These are phyloP conservation scores for Alternaria gaisen DNA, from an alignment of 2,329 filamentous ascomycete species.

Conservation along the genomic window DNA sequence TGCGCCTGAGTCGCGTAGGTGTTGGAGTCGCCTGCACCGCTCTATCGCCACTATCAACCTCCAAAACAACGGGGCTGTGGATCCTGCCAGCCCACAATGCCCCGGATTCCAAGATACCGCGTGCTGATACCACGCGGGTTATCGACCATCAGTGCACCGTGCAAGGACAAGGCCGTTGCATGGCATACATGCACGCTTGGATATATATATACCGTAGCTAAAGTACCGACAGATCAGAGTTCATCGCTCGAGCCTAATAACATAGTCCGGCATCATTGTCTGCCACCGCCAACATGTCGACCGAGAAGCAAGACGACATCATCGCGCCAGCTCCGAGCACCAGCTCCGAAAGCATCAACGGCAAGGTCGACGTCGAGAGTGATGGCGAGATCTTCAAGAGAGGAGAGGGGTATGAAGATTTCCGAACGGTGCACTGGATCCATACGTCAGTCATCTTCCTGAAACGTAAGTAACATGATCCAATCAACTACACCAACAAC, in stretches of 20 bases:
- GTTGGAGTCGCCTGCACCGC: conserved; percentile 9
- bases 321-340: conserved; percentile 35
- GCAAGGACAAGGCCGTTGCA: conserved; percentile 1
- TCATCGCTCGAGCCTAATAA: not conserved
- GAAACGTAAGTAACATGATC: conserved; percentile 48
- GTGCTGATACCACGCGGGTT: conserved; percentile 8
- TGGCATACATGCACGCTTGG: not conserved
- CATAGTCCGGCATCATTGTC: not conserved
- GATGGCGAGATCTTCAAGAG: conserved; percentile 62
- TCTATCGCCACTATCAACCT: conserved; percentile 19
- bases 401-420: conserved; percentile 59
- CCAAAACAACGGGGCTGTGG: conserved; percentile 34
- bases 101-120: conserved; percentile 36
- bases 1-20: conserved; percentile 8
- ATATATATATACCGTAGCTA: conserved; percentile 16
- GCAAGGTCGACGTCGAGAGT: conserved; percentile 39
- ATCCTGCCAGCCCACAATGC: conserved; percentile 20
- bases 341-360: conserved; percentile 31
- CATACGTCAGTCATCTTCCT: conserved; percentile 63
- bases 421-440: conserved; percentile 63
- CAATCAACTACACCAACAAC: not conserved
- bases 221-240: not conserved
- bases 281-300: conserved; percentile 26
- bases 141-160: conserved; percentile 11
- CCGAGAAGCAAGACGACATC: conserved; percentile 37